Conservation (phyloP, 2,329 filamentous ascomycete genomes). For the Cordyceps cicadae region DNA sequence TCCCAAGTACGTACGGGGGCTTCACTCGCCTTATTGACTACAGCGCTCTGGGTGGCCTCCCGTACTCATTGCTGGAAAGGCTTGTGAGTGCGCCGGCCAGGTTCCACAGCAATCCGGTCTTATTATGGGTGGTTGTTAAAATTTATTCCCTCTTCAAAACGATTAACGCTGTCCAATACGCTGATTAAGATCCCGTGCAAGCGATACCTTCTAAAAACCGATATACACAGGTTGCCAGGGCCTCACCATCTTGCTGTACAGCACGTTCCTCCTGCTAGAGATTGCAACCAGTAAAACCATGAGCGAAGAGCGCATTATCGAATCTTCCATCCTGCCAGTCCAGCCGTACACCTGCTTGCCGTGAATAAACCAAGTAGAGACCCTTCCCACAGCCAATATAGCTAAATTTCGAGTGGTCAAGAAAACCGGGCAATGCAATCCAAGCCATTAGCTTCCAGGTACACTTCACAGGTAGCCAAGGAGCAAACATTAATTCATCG, state of each 20-base stretch:
- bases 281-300: background rate
- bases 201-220: background rate
- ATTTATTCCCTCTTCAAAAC: background rate
- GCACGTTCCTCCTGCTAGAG: background rate
- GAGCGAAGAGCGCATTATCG: background rate
- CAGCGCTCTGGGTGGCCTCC: no score
- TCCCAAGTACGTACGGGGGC: no score
- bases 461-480: background rate
- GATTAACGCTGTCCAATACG: background rate
- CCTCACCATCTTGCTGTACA: constrained; percentile 2
- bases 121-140: background rate
- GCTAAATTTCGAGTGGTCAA: background rate
- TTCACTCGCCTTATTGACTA: no score
- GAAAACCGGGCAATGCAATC: background rate
- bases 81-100: background rate
- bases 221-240: background rate
- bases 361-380: constrained; percentile 5
- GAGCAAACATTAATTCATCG: background rate
- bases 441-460: background rate
- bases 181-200: background rate
- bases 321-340: background rate
- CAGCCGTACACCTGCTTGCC: background rate
- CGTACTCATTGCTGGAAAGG: no score
- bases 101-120: background rate
- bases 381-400: background rate